These are phyloP conservation scores for Diplotaxis tenuifolia DNA, from an alignment of 345 rosid species.

Conservation along the genomic window DNA sequence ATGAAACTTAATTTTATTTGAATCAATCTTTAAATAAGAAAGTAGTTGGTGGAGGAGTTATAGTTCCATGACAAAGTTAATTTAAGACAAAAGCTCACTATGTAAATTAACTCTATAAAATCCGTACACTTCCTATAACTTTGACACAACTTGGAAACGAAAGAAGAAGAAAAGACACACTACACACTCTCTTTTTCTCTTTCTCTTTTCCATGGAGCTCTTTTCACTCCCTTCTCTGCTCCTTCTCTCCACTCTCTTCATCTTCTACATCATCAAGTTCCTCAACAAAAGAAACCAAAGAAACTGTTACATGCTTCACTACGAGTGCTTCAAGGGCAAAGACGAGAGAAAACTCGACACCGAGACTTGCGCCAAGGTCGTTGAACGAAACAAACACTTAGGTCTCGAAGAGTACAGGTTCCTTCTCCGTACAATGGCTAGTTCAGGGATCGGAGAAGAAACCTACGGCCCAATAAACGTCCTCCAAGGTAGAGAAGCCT, in stretches of 20 bases:
- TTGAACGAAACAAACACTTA: slow-evolving; percentile 52
- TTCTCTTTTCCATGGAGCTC: slow-evolving; percentile 32
- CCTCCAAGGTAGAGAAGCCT: slow-evolving; percentile 51
- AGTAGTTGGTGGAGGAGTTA: slow-evolving; percentile 29
- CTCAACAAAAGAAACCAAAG: slow-evolving; percentile 34
- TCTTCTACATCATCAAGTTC: slow-evolving; percentile 25
- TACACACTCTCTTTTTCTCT: not conserved
- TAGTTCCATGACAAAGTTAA: slow-evolving; percentile 14
- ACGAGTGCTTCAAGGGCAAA: slow-evolving; percentile 59
- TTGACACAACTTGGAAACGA: slow-evolving; percentile 6
- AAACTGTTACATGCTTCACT: slow-evolving; percentile 63
- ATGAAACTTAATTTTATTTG: not conserved
- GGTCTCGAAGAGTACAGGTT: slow-evolving; percentile 66
- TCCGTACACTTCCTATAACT: slow-evolving; percentile 27
- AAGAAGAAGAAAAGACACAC: slow-evolving; percentile 1
- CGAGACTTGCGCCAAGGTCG: slow-evolving; percentile 42
- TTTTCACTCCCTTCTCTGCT: slow-evolving; percentile 23
- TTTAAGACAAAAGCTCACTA: slow-evolving; percentile 20
- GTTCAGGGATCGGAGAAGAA: slow-evolving; percentile 72
- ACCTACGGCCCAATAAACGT: slow-evolving; percentile 61
- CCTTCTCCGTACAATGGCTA: slow-evolving; percentile 53
- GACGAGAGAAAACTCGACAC: slow-evolving; percentile 55
- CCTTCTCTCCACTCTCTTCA: slow-evolving; percentile 21
- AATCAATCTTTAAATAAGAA: not conserved
- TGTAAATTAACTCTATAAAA: slow-evolving; percentile 32